These are phyloP conservation scores for Verticillium dahliae DNA, from an alignment of 2,329 filamentous ascomycete species.

Conservation along the genomic window DNA sequence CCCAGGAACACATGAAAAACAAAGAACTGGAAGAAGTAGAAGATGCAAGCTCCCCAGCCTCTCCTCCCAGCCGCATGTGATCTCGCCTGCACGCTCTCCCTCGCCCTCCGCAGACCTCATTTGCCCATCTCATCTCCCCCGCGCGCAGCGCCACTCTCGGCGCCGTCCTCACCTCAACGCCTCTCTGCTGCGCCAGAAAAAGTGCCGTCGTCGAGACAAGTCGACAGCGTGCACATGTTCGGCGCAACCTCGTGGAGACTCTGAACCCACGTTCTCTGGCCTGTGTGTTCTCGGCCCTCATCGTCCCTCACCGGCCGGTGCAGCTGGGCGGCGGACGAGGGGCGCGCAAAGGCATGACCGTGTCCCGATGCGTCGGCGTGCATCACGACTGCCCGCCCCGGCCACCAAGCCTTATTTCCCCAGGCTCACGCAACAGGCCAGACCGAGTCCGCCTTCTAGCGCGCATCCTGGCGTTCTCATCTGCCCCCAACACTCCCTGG, in stretches of 20 bases:
- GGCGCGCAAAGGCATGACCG: neutral
- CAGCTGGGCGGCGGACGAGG: neutral
- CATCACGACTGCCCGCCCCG: neutral
- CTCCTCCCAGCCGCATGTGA: neutral
- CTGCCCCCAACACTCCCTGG: neutral
- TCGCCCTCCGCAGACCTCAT: neutral
- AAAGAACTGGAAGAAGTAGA: neutral
- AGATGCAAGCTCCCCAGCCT: neutral
- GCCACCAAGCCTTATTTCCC: neutral
- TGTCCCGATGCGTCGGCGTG: neutral
- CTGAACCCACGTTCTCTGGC: neutral
- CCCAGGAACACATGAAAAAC: too few species aligned
- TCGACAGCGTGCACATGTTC: neutral
- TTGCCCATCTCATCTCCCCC: neutral
- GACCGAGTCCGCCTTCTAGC: neutral
- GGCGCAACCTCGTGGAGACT: neutral
- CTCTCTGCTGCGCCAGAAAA: neutral
- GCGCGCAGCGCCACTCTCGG: neutral
- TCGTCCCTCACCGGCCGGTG: neutral
- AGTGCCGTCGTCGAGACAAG: neutral
- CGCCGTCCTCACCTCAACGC: neutral
- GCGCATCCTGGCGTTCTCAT: neutral
- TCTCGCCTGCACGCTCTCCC: neutral
- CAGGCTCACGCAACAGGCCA: neutral
- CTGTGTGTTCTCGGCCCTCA: neutral